phyloP scores from a whole-genome alignment of 441 rosid genomes.

The Arabidopsis hybrid region DNA sequence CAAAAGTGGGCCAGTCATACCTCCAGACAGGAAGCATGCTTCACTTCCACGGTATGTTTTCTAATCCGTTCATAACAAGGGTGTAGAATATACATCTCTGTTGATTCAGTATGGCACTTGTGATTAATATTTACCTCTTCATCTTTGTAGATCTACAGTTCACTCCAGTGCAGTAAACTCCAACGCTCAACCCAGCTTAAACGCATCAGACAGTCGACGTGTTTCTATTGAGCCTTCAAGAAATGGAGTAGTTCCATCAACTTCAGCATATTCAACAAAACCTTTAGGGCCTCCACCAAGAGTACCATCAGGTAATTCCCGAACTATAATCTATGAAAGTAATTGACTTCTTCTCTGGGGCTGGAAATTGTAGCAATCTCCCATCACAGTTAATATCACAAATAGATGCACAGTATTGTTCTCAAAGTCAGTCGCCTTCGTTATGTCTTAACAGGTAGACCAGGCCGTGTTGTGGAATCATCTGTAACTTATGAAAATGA shows the following conservation, averaged over 20 bases:
- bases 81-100: neutral
- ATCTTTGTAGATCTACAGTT: constrained; percentile 68
- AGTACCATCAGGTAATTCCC: constrained; percentile 71
- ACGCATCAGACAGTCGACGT: constrained; percentile 53
- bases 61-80: constrained; percentile 19
- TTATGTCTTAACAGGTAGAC: constrained; percentile 63
- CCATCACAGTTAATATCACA: neutral
- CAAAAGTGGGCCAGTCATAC: constrained; percentile 81
- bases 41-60: constrained; percentile 82
- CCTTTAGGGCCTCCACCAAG: constrained; percentile 80
- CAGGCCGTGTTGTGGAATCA: constrained; percentile 84
- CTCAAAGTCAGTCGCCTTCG: constrained; percentile 14
- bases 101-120: constrained; percentile 4
- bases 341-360: constrained; percentile 12
- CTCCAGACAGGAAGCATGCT: constrained; percentile 88
- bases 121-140: constrained; percentile 17
- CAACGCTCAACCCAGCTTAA: constrained; percentile 49
- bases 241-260: constrained; percentile 52
- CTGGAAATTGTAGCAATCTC: neutral
- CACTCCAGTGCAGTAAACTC: constrained; percentile 60
- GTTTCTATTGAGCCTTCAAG: constrained; percentile 55
- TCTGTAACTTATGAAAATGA: constrained; percentile 59
- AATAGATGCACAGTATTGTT: constrained; percentile 13
- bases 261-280: constrained; percentile 53
- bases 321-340: constrained; percentile 15